phyloP scores from a whole-genome alignment of 163 green algal species.

The Chlamydomonas reinhardtii region DNA sequence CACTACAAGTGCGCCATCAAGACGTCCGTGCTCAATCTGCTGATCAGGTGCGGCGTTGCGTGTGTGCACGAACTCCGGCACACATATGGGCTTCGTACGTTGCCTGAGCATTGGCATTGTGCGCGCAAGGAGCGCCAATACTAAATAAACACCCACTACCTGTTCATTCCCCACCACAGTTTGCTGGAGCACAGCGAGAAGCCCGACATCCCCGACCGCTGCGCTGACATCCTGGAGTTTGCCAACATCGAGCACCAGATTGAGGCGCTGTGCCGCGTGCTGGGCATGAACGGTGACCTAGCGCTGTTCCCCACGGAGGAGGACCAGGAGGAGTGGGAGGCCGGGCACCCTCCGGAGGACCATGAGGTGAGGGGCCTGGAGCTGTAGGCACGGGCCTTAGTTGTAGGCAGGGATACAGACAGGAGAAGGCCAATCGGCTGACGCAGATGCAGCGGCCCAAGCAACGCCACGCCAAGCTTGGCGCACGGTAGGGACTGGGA shows the following conservation, averaged over 20 bases:
- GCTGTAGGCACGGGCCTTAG: neutral
- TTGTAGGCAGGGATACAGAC: too few species aligned
- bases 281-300: constrained; percentile 9
- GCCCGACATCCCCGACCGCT: constrained; percentile 4
- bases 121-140: too few species aligned
- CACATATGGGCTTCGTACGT: neutral
- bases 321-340: neutral
- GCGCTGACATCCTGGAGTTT: constrained; percentile 44
- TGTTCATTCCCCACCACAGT: constrained; percentile 9
- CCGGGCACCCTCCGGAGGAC: too few species aligned
- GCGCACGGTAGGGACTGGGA: too few species aligned
- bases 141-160: too few species aligned
- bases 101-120: too few species aligned
- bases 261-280: constrained; percentile 7
- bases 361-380: neutral
- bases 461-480: too few species aligned
- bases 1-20: constrained; percentile 36
- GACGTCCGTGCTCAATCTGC: constrained; percentile 22
- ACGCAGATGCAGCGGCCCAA: too few species aligned
- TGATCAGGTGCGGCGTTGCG: neutral
- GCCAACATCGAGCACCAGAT: constrained; percentile 39
- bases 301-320: neutral
- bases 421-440: too few species aligned
- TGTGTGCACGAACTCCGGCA: too few species aligned
- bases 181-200: constrained; percentile 21